Percentiles rank a stretch among this genome's conserved stretches.
These are phyloP conservation scores for Solanum piurae DNA, from an alignment of 257 asterid genomes.

Conservation along the genomic window DNA sequence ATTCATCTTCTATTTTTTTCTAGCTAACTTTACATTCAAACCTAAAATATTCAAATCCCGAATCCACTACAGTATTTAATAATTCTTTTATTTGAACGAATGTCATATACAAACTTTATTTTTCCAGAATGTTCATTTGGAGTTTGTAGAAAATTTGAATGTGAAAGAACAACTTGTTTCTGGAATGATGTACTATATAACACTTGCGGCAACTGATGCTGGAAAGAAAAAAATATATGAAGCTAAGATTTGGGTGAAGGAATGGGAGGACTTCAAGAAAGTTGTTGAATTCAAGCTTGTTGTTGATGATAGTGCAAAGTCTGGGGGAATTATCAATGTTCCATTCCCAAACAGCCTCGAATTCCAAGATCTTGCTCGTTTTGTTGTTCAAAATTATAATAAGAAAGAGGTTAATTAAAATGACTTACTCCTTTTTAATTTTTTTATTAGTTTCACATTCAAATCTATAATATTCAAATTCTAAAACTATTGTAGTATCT, in stretches of 20 bases:
- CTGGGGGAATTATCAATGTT: background rate
- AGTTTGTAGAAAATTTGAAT: background rate
- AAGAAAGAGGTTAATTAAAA: background rate
- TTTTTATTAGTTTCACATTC: too few species aligned
- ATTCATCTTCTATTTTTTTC: too few species aligned
- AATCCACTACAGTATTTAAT: too few species aligned
- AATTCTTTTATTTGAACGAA: too few species aligned
- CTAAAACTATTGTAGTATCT: too few species aligned
- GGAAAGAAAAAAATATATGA: background rate
- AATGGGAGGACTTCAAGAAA: slow-evolving; percentile 2
- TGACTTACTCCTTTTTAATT: too few species aligned
- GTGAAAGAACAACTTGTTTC: background rate
- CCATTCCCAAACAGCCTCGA: background rate
- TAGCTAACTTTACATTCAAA: too few species aligned
- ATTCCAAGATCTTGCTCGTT: too few species aligned
- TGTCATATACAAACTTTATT: background rate
- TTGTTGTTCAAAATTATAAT: background rate
- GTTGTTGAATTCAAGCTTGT: background rate
- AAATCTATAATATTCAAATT: too few species aligned
- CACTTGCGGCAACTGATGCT: background rate
- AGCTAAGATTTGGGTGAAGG: slow-evolving; percentile 1
- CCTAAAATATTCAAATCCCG: too few species aligned
- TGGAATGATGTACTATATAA: background rate
- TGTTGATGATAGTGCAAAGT: background rate
- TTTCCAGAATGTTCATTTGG: background rate